These are phyloP conservation scores for Pelagomonas calceolata DNA, from an alignment of 108 stramenopile genomes.

Conservation along the genomic window DNA sequence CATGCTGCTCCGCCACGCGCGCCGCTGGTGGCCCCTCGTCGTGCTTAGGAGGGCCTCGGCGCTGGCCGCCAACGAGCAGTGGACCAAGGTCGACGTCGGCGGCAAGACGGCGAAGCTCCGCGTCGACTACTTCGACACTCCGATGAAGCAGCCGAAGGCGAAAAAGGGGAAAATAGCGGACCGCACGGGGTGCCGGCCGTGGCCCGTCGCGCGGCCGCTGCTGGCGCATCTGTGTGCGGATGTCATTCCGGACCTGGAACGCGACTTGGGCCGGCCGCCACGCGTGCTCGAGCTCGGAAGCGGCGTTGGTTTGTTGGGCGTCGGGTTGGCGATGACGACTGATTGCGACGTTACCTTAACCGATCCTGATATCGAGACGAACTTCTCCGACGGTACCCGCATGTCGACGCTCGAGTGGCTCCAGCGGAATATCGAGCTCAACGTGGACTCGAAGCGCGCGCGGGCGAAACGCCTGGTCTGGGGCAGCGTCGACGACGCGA, in stretches of 20 bases:
- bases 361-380: background rate
- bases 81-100: no score
- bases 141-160: no score
- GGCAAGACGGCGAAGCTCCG: no score
- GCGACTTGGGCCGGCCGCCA: background rate
- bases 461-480: background rate
- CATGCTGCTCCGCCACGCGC: no score
- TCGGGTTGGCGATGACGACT: background rate
- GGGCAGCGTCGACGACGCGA: background rate
- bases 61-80: no score
- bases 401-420: background rate
- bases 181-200: background rate
- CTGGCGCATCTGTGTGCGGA: background rate
- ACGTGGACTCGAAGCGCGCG: background rate
- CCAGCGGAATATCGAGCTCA: background rate
- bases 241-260: background rate
- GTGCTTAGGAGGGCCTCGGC: no score
- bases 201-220: background rate
- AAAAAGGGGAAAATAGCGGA: no score
- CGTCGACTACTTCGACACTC: no score
- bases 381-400: background rate
- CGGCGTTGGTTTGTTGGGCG: background rate
- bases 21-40: no score
- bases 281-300: background rate
- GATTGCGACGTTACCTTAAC: background rate